A percentile compares a stretch with the other conserved stretches of the same genome.
Conservation (phyloP, 192 early-diverging fungal genomes). For the Polychytrium aggregatum region DNA sequence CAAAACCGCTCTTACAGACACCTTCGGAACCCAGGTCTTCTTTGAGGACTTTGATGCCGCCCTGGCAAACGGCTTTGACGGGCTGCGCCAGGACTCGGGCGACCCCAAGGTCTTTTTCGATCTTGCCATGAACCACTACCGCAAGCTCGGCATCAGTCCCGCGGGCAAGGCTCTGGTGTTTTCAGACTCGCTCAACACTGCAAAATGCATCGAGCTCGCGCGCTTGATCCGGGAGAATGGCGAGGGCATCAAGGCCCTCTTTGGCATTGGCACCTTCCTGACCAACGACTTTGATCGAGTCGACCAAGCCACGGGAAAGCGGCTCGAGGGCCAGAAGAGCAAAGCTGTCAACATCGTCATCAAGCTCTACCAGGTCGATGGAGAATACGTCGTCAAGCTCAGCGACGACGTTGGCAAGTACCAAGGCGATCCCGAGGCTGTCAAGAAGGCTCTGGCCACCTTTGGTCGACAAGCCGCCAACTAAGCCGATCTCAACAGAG, state of each 20-base stretch:
- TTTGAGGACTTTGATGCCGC: constrained; percentile 44
- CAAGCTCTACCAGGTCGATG: constrained; percentile 50
- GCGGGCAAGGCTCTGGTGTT: constrained; percentile 54
- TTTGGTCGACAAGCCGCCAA: too few species aligned
- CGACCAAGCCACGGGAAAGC: too few species aligned
- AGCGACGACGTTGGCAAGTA: constrained; percentile 57
- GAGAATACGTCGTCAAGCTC: constrained; percentile 52
- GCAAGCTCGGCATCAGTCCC: constrained; percentile 40
- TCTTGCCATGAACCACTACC: constrained; percentile 44
- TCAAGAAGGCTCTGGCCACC: constrained; percentile 23
- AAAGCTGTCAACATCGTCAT: constrained; percentile 63
- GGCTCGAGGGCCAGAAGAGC: constrained; percentile 23
- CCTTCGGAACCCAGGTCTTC: constrained; percentile 55
- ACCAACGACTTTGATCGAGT: too few species aligned
- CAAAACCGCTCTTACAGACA: constrained; percentile 62
- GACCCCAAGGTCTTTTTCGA: constrained; percentile 50
- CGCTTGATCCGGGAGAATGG: too few species aligned
- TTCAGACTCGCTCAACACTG: constrained; percentile 55
- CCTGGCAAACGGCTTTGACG: constrained; percentile 34
- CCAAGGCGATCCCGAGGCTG: constrained; percentile 38
- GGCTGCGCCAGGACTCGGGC: constrained; percentile 65
- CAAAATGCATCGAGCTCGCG: too few species aligned
- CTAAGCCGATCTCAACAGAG: too few species aligned
- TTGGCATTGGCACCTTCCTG: too few species aligned
- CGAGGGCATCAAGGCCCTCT: too few species aligned